Base-by-base conservation (phyloP, 2,329 filamentous ascomycete genomes). In the Penicillium thymicola region DNA sequence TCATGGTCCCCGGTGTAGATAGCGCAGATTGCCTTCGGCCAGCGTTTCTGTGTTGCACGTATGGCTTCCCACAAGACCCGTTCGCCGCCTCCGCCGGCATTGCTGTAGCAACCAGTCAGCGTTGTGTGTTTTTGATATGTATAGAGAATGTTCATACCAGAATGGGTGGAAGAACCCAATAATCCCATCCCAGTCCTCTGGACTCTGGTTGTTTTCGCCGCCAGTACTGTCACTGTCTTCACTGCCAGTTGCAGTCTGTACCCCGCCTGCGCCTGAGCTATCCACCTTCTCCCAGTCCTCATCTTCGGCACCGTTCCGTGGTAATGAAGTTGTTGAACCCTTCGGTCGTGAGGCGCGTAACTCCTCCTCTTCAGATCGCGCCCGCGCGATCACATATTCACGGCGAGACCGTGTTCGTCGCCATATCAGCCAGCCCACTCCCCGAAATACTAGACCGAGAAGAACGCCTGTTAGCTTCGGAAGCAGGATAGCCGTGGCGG, bases 131-230 rank as follows among this genome's bases (percentile, higher is more conserved):
- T 53, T 51, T 37, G 53, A 50, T 27, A 47, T 32, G 32, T 34
- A n/a, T 23, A 43, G 28, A 55, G 37, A 51, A 27, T n/a, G 45
- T 5, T 5, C 82, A 61, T 79, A 93, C 90, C 94, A 97, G 74
- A 97, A 99, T 1, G 94, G 94, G 74, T 99, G 94, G 72, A 99
- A 96, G 81, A 99, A 97, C 45, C 91, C 94, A 60, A 97, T 85
- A 51, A 97, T 86, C 32, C 92, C 92, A 59, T 87, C 81, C 89
- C 90, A 97, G 44, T 88, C 81, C 63, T 82, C 78, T n/a, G 54
- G 34, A 11, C 42, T 36, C 13, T 21, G 23, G 27, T 34, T 28
- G 10, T 42, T 59, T 18, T 43, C 25, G n/a, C 43, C 50, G 27
- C 82, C 79, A 11, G 72, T 69, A 55, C 70, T 72, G 27, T 71